Evolutionary conservation across 192 early-diverging fungal species (phyloP).

Genomic region (Podila horticola): DNA sequence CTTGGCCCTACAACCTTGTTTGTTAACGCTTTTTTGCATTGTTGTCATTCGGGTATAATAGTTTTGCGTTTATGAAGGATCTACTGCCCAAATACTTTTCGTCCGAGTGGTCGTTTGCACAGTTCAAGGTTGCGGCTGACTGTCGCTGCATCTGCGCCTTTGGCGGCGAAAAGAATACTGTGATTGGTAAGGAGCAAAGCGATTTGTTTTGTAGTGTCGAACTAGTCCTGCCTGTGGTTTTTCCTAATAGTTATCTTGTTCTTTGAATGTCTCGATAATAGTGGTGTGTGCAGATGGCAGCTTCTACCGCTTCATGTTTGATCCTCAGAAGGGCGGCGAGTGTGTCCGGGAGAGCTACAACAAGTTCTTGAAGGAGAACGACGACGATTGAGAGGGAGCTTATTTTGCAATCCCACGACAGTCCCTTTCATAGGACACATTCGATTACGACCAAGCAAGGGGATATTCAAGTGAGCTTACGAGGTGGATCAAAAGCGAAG

Average conservation of each 20-base stretch:
- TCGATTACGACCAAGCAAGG: too few relatives aligned
- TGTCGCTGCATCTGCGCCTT: constrained; percentile 87
- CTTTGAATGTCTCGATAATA: constrained; percentile 9
- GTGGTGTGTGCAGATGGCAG: constrained; percentile 90
- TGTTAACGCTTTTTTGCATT: not conserved
- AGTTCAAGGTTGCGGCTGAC: constrained; percentile 81
- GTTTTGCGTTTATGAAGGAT: constrained; percentile 79
- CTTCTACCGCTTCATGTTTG: constrained; percentile 86
- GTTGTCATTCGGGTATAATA: constrained; percentile 32
- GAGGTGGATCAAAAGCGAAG: too few relatives aligned
- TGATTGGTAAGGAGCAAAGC: constrained; percentile 61
- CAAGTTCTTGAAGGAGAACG: constrained; percentile 46
- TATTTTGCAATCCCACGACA: not conserved
- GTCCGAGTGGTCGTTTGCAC: constrained; percentile 94
- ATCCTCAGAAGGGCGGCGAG: constrained; percentile 78
- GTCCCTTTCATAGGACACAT: too few relatives aligned
- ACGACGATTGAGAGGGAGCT: constrained; percentile 28
- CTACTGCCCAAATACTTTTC: constrained; percentile 94
- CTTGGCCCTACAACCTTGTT: not conserved
- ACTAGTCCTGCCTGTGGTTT: not conserved
- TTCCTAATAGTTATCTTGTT: not conserved
- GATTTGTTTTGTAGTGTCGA: not conserved
- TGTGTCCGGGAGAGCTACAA: constrained; percentile 59
- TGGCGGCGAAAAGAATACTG: constrained; percentile 78
- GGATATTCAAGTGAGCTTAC: too few relatives aligned